Evolutionary conservation across 2,329 filamentous ascomycete genomes (phyloP).

Genomic region (Emmonsiellopsis sp.): DNA sequence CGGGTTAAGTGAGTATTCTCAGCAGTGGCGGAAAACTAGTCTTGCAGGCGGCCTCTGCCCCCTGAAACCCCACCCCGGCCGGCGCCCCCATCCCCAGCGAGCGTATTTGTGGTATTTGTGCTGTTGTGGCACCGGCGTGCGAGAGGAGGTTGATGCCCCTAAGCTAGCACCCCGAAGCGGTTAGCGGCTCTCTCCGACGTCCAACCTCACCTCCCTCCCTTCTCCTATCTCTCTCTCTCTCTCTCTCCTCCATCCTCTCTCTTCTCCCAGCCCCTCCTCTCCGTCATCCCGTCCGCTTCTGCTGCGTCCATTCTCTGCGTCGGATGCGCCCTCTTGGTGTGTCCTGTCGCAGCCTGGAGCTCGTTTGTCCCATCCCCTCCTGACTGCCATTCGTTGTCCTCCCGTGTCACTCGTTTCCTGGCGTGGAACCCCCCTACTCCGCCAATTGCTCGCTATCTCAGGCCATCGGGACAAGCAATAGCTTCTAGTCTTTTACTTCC

Average conservation of each 20-base stretch:
- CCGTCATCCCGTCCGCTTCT: too few relatives aligned
- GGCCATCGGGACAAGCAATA: not conserved
- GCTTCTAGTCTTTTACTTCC: not conserved
- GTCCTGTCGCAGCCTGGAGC: constrained; percentile 11
- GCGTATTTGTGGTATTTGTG: too few relatives aligned
- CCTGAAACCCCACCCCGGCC: too few relatives aligned
- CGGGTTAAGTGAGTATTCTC: too few relatives aligned
- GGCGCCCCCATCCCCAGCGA: too few relatives aligned
- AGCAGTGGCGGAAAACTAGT: too few relatives aligned
- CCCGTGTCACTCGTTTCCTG: not conserved
- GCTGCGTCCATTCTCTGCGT: not conserved
- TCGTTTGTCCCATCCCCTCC: not conserved
- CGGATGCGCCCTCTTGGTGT: constrained; percentile 7
- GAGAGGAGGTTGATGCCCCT: too few relatives aligned
- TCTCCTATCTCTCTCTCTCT: not conserved
- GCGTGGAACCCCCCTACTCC: not conserved
- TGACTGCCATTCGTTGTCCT: constrained; percentile 4
- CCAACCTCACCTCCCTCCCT: not conserved
- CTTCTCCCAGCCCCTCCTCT: not conserved
- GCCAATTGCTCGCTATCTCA: not conserved
- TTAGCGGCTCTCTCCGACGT: not conserved
- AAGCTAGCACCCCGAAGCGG: too few relatives aligned
- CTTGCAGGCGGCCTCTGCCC: too few relatives aligned
- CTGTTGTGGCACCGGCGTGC: too few relatives aligned
- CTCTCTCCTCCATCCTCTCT: constrained; percentile 1